These are phyloP conservation scores for Candida tropicalis DNA, from an alignment of 1,139 yeast species.

Conservation along the genomic window DNA sequence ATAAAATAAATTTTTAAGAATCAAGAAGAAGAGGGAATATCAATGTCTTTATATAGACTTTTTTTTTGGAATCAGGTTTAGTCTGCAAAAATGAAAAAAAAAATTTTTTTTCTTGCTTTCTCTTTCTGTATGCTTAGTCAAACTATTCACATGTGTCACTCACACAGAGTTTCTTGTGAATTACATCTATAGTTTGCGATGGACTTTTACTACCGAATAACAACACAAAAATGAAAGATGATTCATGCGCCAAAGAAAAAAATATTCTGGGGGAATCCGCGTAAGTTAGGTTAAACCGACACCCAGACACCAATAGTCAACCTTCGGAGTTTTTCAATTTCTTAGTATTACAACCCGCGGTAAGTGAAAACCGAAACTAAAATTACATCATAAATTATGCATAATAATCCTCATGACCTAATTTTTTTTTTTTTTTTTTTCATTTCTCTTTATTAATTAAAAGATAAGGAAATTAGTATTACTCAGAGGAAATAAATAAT, in stretches of 20 bases:
- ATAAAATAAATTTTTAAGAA: slow-evolving; percentile 2
- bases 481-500: too few relatives aligned
- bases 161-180: too few relatives aligned
- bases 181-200: not conserved
- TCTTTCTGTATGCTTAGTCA: not conserved
- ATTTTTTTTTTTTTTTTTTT: not conserved
- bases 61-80: not conserved
- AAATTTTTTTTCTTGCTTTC: not conserved
- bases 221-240: not conserved
- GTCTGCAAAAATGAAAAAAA: not conserved
- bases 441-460: not conserved
- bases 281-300: slow-evolving; percentile 1
- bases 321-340: slow-evolving; percentile 5
- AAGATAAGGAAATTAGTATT: too few relatives aligned
- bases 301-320: slow-evolving; percentile 3
- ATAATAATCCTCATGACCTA: not conserved
- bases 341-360: slow-evolving; percentile 2
- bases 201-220: slow-evolving; percentile 3
- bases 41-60: slow-evolving; percentile 6
- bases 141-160: too few relatives aligned
- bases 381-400: slow-evolving; percentile 1
- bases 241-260: not conserved
- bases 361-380: too few relatives aligned
- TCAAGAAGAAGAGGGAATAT: not conserved
- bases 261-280: not conserved